These are phyloP conservation scores for Cokeromyces recurvatus DNA, from an alignment of 371 early-diverging fungal genomes.

Conservation along the genomic window DNA sequence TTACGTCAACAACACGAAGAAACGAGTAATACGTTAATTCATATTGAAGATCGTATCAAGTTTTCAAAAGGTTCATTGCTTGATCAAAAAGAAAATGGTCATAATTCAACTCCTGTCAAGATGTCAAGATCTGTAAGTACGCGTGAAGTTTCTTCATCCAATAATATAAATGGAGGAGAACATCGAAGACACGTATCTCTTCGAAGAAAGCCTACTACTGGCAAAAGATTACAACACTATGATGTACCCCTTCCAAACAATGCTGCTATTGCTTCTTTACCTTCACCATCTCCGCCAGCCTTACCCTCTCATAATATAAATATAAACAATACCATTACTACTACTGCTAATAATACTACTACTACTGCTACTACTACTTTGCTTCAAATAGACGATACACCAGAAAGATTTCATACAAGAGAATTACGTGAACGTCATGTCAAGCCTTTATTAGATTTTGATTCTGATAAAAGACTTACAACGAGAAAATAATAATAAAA, in stretches of 20 bases:
- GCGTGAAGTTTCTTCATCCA: constrained; percentile 16
- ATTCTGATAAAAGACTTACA: constrained; percentile 2
- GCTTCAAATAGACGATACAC: constrained; percentile 30
- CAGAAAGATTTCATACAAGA: constrained; percentile 38
- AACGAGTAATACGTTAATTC: constrained; percentile 25
- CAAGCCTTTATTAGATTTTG: constrained; percentile 42
- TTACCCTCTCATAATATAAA: background rate
- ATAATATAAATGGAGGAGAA: background rate
- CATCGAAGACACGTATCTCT: constrained; percentile 25
- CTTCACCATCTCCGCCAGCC: constrained; percentile 1
- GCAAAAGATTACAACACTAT: constrained; percentile 7
- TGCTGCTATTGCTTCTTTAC: constrained; percentile 10
- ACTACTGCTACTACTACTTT: constrained; percentile 15
- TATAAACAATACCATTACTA: background rate
- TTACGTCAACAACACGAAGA: constrained; percentile 3
- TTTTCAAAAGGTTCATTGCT: constrained; percentile 44
- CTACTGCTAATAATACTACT: constrained; percentile 1
- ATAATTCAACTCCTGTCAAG: too few species aligned
- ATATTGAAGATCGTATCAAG: constrained; percentile 32
- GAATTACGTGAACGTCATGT: constrained; percentile 36
- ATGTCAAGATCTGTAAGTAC: constrained; percentile 35
- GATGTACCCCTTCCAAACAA: constrained; percentile 31
- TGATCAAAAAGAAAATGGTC: constrained; percentile 21
- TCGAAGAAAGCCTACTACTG: constrained; percentile 30
- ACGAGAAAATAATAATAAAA: constrained; percentile 2